Percentiles rank a stretch among this genome's conserved stretches.
These are phyloP conservation scores for Botrytis paeoniae DNA, from an alignment of 2,329 filamentous ascomycete genomes.

Conservation along the genomic window DNA sequence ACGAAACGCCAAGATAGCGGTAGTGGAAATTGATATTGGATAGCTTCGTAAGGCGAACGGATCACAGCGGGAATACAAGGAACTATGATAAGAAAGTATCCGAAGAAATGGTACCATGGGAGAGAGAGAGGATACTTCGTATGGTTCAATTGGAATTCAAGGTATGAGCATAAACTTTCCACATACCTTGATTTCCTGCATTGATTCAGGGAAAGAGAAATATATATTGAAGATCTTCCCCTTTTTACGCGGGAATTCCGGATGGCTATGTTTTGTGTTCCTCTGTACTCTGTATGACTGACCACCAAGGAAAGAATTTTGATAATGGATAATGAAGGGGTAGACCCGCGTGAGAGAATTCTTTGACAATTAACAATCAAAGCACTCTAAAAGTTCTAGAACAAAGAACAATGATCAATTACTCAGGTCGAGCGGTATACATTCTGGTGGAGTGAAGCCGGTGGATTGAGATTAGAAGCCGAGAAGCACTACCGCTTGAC, in stretches of 20 bases:
- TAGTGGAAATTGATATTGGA: neutral
- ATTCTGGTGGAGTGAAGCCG: neutral
- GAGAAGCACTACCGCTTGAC: neutral
- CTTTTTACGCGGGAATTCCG: constrained; percentile 1
- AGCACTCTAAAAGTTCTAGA: neutral
- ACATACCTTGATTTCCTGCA: neutral
- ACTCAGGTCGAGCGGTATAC: neutral
- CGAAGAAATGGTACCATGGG: neutral
- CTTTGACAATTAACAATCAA: neutral
- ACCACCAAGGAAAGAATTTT: neutral
- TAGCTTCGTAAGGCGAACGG: constrained; percentile 1
- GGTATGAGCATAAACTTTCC: neutral
- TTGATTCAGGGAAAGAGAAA: neutral
- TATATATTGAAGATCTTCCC: neutral
- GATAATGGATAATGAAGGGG: neutral
- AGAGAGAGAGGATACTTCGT: neutral
- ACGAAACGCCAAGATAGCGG: neutral
- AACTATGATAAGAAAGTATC: neutral
- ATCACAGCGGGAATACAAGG: neutral
- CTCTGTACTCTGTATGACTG: neutral
- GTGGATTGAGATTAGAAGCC: neutral
- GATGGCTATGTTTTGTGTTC: neutral
- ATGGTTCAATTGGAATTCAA: neutral
- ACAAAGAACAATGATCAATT: neutral
- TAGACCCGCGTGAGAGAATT: constrained; percentile 3